A percentile compares a stretch with the other conserved stretches of the same genome.
Conservation (phyloP, 2,329 filamentous ascomycete species). For the Neofusicoccum umdonicola region DNA sequence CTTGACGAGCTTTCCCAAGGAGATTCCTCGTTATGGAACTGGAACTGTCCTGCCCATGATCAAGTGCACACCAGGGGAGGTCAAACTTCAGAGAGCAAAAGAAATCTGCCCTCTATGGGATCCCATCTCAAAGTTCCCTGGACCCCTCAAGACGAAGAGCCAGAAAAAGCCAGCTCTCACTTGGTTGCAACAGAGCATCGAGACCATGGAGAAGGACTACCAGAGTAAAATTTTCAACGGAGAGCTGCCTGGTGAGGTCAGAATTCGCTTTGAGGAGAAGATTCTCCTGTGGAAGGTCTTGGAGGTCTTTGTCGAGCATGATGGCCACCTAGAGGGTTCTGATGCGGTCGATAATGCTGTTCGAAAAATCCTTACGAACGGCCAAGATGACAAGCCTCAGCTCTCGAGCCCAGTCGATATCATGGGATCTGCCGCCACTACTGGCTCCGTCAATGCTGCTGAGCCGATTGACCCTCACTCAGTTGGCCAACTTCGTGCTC, state of each 20-base stretch:
- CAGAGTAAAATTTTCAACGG: conserved; percentile 48
- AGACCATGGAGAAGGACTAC: conserved; percentile 60
- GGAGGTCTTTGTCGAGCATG: conserved; percentile 77
- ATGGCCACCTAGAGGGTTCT: conserved; percentile 76
- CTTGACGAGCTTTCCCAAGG: conserved; percentile 82
- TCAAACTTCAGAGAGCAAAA: conserved; percentile 74
- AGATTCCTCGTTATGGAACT: conserved; percentile 80
- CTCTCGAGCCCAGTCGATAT: conserved; percentile 27
- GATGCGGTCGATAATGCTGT: conserved; percentile 71
- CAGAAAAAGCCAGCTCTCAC: conserved; percentile 91
- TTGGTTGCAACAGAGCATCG: conserved; percentile 79
- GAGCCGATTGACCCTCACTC: conserved; percentile 69
- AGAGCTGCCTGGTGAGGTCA: conserved; percentile 54
- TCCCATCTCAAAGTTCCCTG: conserved; percentile 77
- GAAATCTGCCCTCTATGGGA: conserved; percentile 71
- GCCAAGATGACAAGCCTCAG: conserved; percentile 15
- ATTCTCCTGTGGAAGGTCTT: conserved; percentile 85
- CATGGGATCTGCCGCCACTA: conserved; percentile 28
- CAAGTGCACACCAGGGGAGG: conserved; percentile 76
- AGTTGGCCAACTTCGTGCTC: conserved; percentile 69
- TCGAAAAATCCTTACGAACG: conserved; percentile 60
- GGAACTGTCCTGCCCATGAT: conserved; percentile 72
- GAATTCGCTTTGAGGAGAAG: conserved; percentile 75
- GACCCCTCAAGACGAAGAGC: conserved; percentile 80
- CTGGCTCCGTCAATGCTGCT: conserved; percentile 37